Percentiles rank a stretch among this genome's conserved stretches.
Evolutionary conservation across 2,329 filamentous ascomycete genomes (phyloP).

Genomic region (Alternaria metachromatica): DNA sequence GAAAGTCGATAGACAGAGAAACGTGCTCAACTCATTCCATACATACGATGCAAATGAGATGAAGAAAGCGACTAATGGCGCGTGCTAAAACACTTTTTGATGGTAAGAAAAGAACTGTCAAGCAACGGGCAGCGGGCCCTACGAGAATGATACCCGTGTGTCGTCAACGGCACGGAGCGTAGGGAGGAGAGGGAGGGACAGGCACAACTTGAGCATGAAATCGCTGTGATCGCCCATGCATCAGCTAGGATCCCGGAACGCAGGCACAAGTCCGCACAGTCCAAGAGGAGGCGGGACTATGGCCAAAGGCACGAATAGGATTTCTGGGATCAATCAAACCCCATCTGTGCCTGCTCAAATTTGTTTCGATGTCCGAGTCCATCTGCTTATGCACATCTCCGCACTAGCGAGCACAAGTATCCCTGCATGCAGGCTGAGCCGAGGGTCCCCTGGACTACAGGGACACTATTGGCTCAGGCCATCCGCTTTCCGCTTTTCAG

Average conservation of each 20-base stretch:
- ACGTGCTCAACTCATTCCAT: conserved; percentile 6
- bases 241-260: conserved; percentile 29
- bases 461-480: conserved; percentile 19
- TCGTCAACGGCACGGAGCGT: conserved; percentile 38
- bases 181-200: conserved; percentile 31
- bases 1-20: neutral
- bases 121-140: conserved; percentile 15
- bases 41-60: conserved; percentile 4
- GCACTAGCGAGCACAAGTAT: conserved; percentile 37
- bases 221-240: conserved; percentile 42
- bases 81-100: conserved; percentile 17
- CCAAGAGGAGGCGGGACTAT: conserved; percentile 37
- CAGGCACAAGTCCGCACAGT: conserved; percentile 39
- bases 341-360: conserved; percentile 38
- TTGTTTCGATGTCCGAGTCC: conserved; percentile 35
- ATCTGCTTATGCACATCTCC: conserved; percentile 41
- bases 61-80: conserved; percentile 20
- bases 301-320: conserved; percentile 33
- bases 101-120: conserved; percentile 14
- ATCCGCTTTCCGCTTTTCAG: conserved; percentile 12
- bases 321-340: conserved; percentile 21
- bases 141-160: conserved; percentile 28
- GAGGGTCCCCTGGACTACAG: conserved; percentile 19
- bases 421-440: conserved; percentile 36
- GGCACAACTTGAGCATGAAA: conserved; percentile 39